phyloP scores from a whole-genome alignment of 208 protist species.

The Perkinsela sp. region DNA sequence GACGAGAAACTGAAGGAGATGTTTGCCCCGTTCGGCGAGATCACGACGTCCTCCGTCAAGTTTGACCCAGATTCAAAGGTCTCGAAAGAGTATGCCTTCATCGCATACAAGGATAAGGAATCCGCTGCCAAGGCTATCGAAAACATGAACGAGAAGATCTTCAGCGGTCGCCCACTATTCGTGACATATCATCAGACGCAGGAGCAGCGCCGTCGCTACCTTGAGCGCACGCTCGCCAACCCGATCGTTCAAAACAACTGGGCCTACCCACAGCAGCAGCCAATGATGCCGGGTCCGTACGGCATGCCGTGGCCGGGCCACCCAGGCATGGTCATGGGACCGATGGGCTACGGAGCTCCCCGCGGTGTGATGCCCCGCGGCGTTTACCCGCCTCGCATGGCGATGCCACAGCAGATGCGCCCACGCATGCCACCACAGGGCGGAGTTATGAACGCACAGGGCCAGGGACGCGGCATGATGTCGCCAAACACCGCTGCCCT shows the following conservation, averaged over 20 bases:
- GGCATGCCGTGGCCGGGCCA: conserved; percentile 8
- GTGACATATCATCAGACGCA: conserved; percentile 85
- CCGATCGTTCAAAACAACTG: background rate
- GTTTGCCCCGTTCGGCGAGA: conserved; percentile 51
- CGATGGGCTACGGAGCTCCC: conserved; percentile 1
- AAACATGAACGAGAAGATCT: conserved; percentile 87
- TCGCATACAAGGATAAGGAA: conserved; percentile 72
- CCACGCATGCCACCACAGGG: conserved; percentile 7
- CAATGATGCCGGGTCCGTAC: conserved; percentile 8
- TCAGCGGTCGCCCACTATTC: conserved; percentile 81
- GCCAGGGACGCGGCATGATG: too few species aligned
- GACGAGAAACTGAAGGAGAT: conserved; percentile 32
- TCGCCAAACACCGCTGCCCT: background rate
- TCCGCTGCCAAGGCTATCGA: conserved; percentile 82
- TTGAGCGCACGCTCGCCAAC: conserved; percentile 23
- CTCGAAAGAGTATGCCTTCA: conserved; percentile 66
- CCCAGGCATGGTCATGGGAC: background rate
- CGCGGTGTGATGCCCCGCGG: conserved; percentile 2
- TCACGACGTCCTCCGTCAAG: conserved; percentile 59
- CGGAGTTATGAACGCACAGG: conserved; percentile 5
- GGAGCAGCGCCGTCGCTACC: conserved; percentile 73
- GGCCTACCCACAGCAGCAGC: background rate
- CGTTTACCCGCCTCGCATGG: conserved; percentile 5
- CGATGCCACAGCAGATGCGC: background rate
- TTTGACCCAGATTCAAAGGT: conserved; percentile 29